phyloP scores from a whole-genome alignment of 345 rosid species.

The Salix arbutifolia region DNA sequence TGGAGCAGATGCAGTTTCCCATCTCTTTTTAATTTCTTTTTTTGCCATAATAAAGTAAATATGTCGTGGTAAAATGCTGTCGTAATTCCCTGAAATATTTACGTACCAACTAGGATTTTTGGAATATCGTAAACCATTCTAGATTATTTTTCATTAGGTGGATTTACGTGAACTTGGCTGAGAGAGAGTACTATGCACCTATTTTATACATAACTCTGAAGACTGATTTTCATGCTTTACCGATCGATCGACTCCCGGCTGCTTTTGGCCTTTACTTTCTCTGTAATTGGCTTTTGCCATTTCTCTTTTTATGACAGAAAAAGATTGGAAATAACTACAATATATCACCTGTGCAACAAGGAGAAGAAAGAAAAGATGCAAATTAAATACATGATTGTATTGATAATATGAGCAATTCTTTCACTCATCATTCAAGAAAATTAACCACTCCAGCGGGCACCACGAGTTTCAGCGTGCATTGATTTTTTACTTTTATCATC shows the following conservation, averaged over 20 bases:
- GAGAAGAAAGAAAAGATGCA: neutral
- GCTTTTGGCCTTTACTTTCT: too few relatives aligned
- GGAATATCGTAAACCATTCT: neutral
- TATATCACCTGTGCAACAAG: neutral
- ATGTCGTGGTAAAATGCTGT: neutral
- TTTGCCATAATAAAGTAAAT: neutral
- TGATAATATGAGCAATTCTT: neutral
- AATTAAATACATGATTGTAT: neutral
- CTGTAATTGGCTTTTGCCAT: too few relatives aligned
- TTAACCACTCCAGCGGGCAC: neutral
- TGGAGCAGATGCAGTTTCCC: neutral
- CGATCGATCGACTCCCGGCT: too few relatives aligned
- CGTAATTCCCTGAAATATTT: neutral
- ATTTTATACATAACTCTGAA: too few relatives aligned
- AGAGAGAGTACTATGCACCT: too few relatives aligned
- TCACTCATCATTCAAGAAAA: neutral
- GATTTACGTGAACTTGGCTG: neutral
- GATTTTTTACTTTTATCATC: neutral
- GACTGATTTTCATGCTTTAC: too few relatives aligned
- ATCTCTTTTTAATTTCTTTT: too few relatives aligned
- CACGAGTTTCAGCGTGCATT: neutral
- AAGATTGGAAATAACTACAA: neutral
- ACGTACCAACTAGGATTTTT: neutral
- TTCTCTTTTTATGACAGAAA: neutral
- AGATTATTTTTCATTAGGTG: too few relatives aligned